Base-by-base conservation (phyloP, 768 basidiomycete species). In the Suillus tomentosus region DNA sequence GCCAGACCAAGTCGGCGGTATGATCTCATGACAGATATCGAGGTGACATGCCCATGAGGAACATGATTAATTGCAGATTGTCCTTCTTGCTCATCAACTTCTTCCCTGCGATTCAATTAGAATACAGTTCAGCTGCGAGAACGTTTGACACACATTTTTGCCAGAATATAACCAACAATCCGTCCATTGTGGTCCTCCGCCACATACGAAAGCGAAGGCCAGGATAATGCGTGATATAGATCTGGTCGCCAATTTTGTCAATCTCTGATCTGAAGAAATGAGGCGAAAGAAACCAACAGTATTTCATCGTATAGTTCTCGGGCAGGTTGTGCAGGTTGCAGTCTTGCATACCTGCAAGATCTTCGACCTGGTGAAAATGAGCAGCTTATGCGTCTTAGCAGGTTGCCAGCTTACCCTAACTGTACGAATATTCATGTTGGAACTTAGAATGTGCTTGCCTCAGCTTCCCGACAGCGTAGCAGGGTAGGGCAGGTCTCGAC, bases 131-230 rank as follows among this genome's bases (percentile, higher is more conserved):
- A 27, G 27, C 10, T 51, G 31, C 50, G 14, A 17, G 37, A 22
- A 36, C 36, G 17, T 37, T 5, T 48, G 31, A 79, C 85, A 54
- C 66, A 96, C 95, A 97, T 96, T 77, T 96, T 96, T 2, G 92
- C 94, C n/a, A 98, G 79, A 42, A 96, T 95, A 74, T 98, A 98
- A 37, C 95, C 95, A 2, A 98, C 94, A 62, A 98, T 89, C 62
- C 91, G 82, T 1, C 95, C 95, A 71, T 92, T 89, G 70, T 87
- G 84, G 68, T 96, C 94, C 71, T 95, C 94, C 0, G 95, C 95
- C 7, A 98, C 94, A 69, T 91, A 96, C 9, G 94, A 96, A 22
- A 97, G 83, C 65, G 94, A 89, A 0, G 95, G 95, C 95, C 95
- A 98, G 7, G 93, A 94, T 78, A 95, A 81, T 9, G 86, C 83